phyloP scores from a whole-genome alignment of 306 rosid genomes.

The Datisca glomerata region DNA sequence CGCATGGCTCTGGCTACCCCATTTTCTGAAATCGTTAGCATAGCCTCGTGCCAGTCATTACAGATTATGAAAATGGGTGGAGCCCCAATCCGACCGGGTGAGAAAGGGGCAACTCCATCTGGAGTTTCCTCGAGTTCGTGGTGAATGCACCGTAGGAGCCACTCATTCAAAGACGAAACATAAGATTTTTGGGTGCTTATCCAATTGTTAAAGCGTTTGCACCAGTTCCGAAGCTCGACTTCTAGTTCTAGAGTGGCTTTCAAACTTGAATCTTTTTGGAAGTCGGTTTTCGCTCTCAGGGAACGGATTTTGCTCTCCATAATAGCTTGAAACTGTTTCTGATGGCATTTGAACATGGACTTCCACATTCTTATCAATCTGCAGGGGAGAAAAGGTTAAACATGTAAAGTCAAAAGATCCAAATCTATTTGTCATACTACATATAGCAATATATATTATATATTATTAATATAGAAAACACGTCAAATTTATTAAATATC shows the following conservation, averaged over 20 bases:
- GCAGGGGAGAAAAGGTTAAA: constrained; percentile 20
- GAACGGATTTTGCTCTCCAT: constrained; percentile 80
- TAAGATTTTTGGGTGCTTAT: constrained; percentile 70
- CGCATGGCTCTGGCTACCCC: constrained; percentile 62
- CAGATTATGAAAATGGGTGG: constrained; percentile 73
- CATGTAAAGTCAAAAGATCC: constrained; percentile 9
- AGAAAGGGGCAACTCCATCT: constrained; percentile 82
- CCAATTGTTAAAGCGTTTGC: constrained; percentile 76
- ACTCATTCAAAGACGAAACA: constrained; percentile 64
- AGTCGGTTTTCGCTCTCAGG: constrained; percentile 45
- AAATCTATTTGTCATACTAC: not conserved
- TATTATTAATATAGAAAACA: no score
- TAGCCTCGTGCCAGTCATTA: constrained; percentile 92
- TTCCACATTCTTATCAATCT: constrained; percentile 96
- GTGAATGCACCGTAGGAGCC: constrained; percentile 75
- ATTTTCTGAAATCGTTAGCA: constrained; percentile 62
- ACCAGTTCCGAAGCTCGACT: constrained; percentile 92
- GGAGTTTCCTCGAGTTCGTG: constrained; percentile 74
- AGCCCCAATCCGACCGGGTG: constrained; percentile 85
- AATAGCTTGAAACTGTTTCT: constrained; percentile 84
- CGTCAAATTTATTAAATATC: not conserved
- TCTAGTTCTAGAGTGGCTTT: constrained; percentile 84
- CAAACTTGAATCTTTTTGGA: constrained; percentile 61
- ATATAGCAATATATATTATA: no score
- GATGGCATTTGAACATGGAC: constrained; percentile 84